A percentile compares a stretch with the other conserved stretches of the same genome.
Conservation (phyloP, 805 yeast species). For the Diddensiella santjacobensis region DNA sequence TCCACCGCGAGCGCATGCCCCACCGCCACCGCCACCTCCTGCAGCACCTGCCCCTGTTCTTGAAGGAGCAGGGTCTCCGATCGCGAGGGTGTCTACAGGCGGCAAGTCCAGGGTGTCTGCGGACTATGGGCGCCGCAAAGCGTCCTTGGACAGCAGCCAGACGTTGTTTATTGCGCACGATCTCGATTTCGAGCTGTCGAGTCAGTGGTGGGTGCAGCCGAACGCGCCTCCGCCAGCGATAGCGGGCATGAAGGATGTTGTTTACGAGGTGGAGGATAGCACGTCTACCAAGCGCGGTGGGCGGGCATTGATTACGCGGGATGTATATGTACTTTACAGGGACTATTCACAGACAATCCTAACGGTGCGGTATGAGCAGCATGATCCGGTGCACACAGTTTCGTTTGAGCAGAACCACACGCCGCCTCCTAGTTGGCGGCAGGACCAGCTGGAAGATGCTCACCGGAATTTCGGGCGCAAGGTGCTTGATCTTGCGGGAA, state of each 20-base stretch:
- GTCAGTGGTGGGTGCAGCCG: conserved; percentile 65
- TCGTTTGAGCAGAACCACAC: conserved; percentile 34
- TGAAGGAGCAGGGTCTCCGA: conserved; percentile 11
- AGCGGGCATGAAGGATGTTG: conserved; percentile 43
- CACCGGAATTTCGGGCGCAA: conserved; percentile 50
- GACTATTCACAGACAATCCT: conserved; percentile 67
- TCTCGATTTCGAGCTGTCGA: conserved; percentile 34
- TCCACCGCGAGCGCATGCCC: conserved; percentile 15
- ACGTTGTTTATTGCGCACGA: conserved; percentile 28
- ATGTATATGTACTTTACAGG: conserved; percentile 66
- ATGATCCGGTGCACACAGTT: conserved; percentile 52
- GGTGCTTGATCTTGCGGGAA: conserved; percentile 44
- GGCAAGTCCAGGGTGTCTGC: conserved; percentile 22
- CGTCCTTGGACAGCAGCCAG: conserved; percentile 9
- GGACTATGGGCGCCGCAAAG: conserved; percentile 16
- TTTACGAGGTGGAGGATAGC: conserved; percentile 63
- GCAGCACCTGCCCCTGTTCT: conserved; percentile 19
- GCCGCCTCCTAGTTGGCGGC: conserved; percentile 44
- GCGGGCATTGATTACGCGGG: conserved; percentile 48
- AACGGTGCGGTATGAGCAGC: conserved; percentile 52
- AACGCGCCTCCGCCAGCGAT: conserved; percentile 55
- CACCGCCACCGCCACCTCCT: conserved; percentile 21
- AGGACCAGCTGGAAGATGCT: conserved; percentile 46
- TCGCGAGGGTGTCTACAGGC: conserved; percentile 18
- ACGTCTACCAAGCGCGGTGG: conserved; percentile 55